Base-by-base conservation (phyloP, 495 filamentous ascomycete species). In the Opeltia flavorubescens region DNA sequence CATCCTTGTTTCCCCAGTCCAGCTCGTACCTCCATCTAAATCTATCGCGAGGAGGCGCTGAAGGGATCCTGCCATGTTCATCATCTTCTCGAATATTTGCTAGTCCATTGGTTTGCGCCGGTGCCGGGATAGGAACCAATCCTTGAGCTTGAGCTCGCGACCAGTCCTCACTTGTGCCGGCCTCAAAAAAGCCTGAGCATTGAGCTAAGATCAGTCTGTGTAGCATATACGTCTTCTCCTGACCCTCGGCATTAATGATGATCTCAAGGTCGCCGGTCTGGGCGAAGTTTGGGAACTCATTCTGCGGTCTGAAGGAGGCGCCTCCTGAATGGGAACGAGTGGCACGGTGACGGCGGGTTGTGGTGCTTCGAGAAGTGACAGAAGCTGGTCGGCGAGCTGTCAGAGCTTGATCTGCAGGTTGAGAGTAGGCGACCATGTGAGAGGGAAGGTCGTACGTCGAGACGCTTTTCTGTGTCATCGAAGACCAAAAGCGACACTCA, bases 211-310 rank as follows among this genome's bases (percentile, higher is more conserved):
- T 93, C 54, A 94, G 67, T 33, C 80, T 74, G 62, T 95, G 88
- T 17, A 95, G 74, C 31, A 94, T 72, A 58, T 94, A 95, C 21
- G 84, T 75, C 58, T 79, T 80, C 62, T 89, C 84, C 51, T 82
- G 79, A 30, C 78, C 71, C 42, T 76, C 78, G 18, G 72, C 77
- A 49, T 72, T 70, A 49, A 94, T 78, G 31, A 89, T 57, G 50
- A 95, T 85, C 67, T 95, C 88, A 53, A 93, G 85, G 61, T 95
- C 87, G 57, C 88, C 88, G 21, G 80, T 86, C 50, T 93, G 81
- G 33, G 78, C 81, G 64, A 95, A 95, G 50, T 89, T 69, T 25
- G 88, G 88, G 59, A 94, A 95, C 52, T 94, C 87, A 59, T 94
- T 94, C 59, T 84, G 82, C 38, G 81, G 75, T 31, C 76, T 65